Base-by-base conservation (phyloP, 202 grass and related monocot genomes). In the Brachypodium distachyon region DNA sequence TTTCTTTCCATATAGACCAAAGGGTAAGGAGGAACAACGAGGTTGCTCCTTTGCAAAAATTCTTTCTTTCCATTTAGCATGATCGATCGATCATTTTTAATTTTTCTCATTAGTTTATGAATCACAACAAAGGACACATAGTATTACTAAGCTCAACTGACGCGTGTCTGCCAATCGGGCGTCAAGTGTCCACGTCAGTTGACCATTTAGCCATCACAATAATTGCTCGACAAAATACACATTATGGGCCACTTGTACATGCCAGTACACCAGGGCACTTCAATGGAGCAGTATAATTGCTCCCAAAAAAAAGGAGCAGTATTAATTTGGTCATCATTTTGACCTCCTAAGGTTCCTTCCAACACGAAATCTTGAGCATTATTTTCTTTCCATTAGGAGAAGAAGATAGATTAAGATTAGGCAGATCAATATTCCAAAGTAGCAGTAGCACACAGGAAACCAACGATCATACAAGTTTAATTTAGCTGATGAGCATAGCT, bases 151-250 rank as follows among this genome's bases (percentile, higher is more conserved):
- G 16, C 1, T 23, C 10, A 11, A 1, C 54, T 0, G 46, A 75
- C 63, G 63, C 54, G 76, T 71, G 54, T 70, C 44, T 16, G 13
- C 75, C 10, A 22, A 11, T 18, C 1, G 40, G 61, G 37, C 61
- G 44, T 40, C 29, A 31, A 53, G 44, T 80, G 80, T 70, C 61
- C 13, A 73, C 25, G 56, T 76, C 70, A 64, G 29, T 61, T 83
- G 86, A 88, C 69, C 25, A 10, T 74, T 9, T 11, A 25, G 3
- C 12, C 70, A 70, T 70, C 53, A 46, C 76, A 83, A 71, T 70
- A 76, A 70, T 76, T 76, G 53, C 54, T 70, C 14, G 53, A 75
- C 28, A 69, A 21, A 48, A 14, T 50, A 25, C 44, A 34, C 40
- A 34, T 68, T 14, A 68, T n/a, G 7, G 28, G 67, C 70, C 54